Percentiles rank a stretch among this genome's conserved stretches.
These are phyloP conservation scores for Fusarium newnesense DNA, from an alignment of 2,329 filamentous ascomycete species.

Conservation along the genomic window DNA sequence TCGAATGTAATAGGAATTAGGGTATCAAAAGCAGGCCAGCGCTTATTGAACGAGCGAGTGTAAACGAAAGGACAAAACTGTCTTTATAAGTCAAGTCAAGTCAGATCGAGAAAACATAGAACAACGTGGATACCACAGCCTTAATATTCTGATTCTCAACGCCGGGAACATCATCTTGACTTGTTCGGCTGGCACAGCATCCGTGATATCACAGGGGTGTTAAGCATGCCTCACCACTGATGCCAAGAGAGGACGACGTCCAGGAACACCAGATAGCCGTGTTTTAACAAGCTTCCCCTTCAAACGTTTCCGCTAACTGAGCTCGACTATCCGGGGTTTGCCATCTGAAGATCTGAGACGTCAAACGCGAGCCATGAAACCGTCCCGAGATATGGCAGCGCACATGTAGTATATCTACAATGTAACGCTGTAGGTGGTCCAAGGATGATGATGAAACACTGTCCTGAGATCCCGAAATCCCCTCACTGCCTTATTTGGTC, in stretches of 20 bases:
- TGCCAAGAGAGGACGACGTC: conserved; percentile 26
- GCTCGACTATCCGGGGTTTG: conserved; percentile 9
- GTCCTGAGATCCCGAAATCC: conserved; percentile 8
- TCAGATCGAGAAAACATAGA: conserved; percentile 8
- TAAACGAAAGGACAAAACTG: conserved; percentile 31
- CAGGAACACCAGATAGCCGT: conserved; percentile 30
- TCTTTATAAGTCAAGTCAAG: conserved; percentile 22
- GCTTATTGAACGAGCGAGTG: conserved; percentile 35
- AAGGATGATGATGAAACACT: conserved; percentile 19
- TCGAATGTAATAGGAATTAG: conserved; percentile 7
- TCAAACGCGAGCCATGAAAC: conserved; percentile 26
- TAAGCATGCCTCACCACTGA: conserved; percentile 22
- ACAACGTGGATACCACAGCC: not conserved
- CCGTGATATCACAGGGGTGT: conserved; percentile 25
- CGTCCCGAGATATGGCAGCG: conserved; percentile 9
- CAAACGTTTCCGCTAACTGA: conserved; percentile 18
- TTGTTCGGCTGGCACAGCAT: conserved; percentile 27
- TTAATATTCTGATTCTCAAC: conserved; percentile 17
- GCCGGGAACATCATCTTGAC: conserved; percentile 10
- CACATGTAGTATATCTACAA: not conserved
- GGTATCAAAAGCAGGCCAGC: conserved; percentile 38
- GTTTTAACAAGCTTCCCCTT: conserved; percentile 22
- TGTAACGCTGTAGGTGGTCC: conserved; percentile 12
- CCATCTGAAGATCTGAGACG: conserved; percentile 24
- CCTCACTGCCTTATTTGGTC: not conserved